Conservation (phyloP, 2,329 filamentous ascomycete genomes). For the Colletotrichum musae region DNA sequence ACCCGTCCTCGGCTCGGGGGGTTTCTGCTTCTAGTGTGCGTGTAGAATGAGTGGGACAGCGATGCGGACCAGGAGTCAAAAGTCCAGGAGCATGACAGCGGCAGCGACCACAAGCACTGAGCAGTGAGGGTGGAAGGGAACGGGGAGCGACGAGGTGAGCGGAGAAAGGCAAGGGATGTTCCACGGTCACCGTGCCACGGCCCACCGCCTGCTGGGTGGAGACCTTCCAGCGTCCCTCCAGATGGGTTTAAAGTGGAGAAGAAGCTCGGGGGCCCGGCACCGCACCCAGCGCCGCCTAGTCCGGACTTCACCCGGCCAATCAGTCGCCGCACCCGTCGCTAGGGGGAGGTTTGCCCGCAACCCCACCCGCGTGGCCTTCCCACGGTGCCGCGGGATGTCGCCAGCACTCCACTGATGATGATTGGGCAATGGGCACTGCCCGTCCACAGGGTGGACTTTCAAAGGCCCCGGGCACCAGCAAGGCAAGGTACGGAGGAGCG, state of each 20-base stretch:
- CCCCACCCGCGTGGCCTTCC: too few species aligned
- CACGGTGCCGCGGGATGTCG: too few species aligned
- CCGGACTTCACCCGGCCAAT: slow-evolving; percentile 19
- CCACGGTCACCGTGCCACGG: slow-evolving; percentile 5
- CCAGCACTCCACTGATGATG: too few species aligned
- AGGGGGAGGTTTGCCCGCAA: background rate
- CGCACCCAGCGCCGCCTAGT: slow-evolving; percentile 1
- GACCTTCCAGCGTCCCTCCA: background rate
- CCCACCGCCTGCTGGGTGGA: slow-evolving; percentile 11
- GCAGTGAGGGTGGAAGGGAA: background rate
- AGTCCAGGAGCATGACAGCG: background rate
- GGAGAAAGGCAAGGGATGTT: slow-evolving; percentile 25
- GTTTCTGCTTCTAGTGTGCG: slow-evolving; percentile 18
- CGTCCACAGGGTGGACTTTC: too few species aligned
- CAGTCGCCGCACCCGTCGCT: background rate
- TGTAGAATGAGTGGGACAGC: slow-evolving; percentile 19
- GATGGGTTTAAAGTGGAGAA: background rate
- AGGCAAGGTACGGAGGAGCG: too few species aligned
- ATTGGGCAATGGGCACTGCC: too few species aligned
- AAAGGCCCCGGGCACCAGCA: too few species aligned
- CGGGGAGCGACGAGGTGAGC: slow-evolving; percentile 13
- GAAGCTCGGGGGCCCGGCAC: slow-evolving; percentile 25
- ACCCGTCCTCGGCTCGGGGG: slow-evolving; percentile 16
- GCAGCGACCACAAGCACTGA: background rate
- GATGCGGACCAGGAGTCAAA: slow-evolving; percentile 7